Percentiles rank a stretch among this genome's conserved stretches.
Evolutionary conservation across 75 land plant genomes (phyloP).

Genomic region (Pinus tabuliformis): DNA sequence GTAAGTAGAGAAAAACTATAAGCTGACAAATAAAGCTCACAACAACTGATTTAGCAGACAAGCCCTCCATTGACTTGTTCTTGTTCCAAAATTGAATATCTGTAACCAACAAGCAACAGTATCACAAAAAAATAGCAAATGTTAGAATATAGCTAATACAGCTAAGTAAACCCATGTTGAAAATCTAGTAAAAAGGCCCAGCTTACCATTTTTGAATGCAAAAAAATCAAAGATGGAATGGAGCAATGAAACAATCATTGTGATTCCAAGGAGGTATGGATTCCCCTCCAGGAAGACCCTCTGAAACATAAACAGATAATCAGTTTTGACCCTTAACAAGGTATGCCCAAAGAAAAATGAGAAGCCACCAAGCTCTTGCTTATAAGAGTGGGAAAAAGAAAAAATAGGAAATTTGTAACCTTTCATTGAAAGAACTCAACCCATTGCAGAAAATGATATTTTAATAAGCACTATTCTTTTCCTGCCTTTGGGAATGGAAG

Average conservation of each 20-base stretch:
- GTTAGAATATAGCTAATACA: background rate
- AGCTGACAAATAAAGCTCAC: slow-evolving; percentile 88
- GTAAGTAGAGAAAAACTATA: slow-evolving; percentile 89
- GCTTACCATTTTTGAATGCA: slow-evolving; percentile 96
- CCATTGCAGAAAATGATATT: background rate
- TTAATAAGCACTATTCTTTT: background rate
- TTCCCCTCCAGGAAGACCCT: slow-evolving; percentile 98
- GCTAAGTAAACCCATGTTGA: background rate
- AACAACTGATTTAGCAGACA: slow-evolving; percentile 95
- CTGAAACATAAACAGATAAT: slow-evolving; percentile 34
- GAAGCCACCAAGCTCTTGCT: background rate
- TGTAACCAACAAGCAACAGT: slow-evolving; percentile 24
- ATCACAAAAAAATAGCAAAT: background rate
- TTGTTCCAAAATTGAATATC: slow-evolving; percentile 99
- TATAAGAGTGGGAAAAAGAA: background rate
- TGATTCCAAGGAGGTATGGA: slow-evolving; percentile 78
- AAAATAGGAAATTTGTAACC: background rate
- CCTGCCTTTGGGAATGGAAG: background rate
- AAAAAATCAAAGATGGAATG: slow-evolving; percentile 94
- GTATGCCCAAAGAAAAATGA: background rate
- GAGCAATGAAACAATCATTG: slow-evolving; percentile 83
- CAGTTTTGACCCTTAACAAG: background rate
- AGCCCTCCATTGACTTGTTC: slow-evolving; percentile 99
- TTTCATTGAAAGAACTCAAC: background rate
- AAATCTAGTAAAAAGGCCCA: background rate